phyloP scores from a whole-genome alignment of 305 asterid species.

The Fraxinus dipetala region DNA sequence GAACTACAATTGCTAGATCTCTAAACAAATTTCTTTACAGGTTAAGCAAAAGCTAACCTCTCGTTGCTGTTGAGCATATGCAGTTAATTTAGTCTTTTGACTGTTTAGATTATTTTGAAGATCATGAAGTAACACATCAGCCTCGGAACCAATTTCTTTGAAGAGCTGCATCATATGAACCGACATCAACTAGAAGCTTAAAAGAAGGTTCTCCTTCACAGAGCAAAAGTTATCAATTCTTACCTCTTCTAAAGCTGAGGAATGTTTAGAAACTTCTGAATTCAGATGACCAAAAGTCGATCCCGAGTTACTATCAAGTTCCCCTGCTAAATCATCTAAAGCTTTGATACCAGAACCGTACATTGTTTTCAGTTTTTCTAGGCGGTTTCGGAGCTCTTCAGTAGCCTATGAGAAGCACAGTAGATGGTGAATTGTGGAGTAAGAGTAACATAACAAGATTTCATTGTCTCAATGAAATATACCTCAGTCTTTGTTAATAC shows the following conservation, averaged over 20 bases:
- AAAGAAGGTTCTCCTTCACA: slow-evolving; percentile 17
- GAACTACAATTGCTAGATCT: neutral
- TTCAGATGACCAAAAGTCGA: slow-evolving; percentile 67
- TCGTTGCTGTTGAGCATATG: slow-evolving; percentile 75
- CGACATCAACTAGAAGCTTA: slow-evolving; percentile 27
- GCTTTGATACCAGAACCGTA: slow-evolving; percentile 80
- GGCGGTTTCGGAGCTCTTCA: slow-evolving; percentile 69
- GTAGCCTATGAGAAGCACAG: slow-evolving; percentile 61
- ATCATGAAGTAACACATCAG: slow-evolving; percentile 72
- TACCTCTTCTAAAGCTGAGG: slow-evolving; percentile 81
- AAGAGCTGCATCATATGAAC: slow-evolving; percentile 56
- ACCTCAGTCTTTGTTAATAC: slow-evolving; percentile 89
- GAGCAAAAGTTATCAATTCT: slow-evolving; percentile 27
- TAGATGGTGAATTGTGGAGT: slow-evolving; percentile 16
- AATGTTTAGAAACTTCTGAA: slow-evolving; percentile 83
- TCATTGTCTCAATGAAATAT: slow-evolving; percentile 18
- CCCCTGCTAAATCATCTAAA: slow-evolving; percentile 76
- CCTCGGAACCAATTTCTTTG: slow-evolving; percentile 76
- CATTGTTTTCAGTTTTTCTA: slow-evolving; percentile 67
- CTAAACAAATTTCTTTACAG: neutral
- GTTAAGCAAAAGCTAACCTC: slow-evolving; percentile 49
- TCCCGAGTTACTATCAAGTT: slow-evolving; percentile 67
- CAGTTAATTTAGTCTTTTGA: slow-evolving; percentile 70
- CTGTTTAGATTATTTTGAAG: slow-evolving; percentile 80
- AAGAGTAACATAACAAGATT: slow-evolving; percentile 13